Base-by-base conservation (phyloP, 768 basidiomycete genomes). In the Phaeotremella fagi region DNA sequence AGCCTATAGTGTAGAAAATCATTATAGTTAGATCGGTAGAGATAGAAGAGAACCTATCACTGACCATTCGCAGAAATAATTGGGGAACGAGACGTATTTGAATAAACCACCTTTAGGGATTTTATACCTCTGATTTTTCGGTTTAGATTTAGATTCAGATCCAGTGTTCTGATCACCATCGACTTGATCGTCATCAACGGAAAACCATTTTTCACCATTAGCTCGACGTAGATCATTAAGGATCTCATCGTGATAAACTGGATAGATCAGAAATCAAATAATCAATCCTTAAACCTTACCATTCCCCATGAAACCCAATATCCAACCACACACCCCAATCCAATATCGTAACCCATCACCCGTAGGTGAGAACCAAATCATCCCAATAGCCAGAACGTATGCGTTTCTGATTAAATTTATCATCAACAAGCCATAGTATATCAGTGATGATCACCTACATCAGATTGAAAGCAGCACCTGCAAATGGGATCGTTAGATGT, bases 61-160 rank as follows among this genome's bases (percentile, higher is more conserved):
- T 46, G 29, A 73, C 72, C 94, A 98, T 71, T 97, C 94, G 75
- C 85, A 90, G 18, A 90, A 76, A 76, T 97, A 98, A 73, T 95
- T 90, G 9, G 94, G 94, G 76, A 85, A 94, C 4, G 90, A 89
- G 63, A 97, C 78, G 66, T 82, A 84, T 37, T 72, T 64, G 78
- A 86, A 95, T 16, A 94, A 76, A 20, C 82, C 80, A 0, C 87
- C 88, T 46, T 85, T 80, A 0, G 94, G 90, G 51, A 77, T 73
- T 31, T 67, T 61, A 43, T 77, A 76, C 42, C 69, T 55, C 64
- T 46, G 75, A 66, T 68, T 50, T 68, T 75, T 46, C 52, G 49
- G 55, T 63, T 73, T 54, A 50, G 52, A 50, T n/a, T 63, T 60
- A 72, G 11, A 22, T n/a, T n/a, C n/a, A n/a, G n/a, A n/a, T n/a